Percentiles rank a stretch among this genome's conserved stretches.
Conservation (phyloP, 768 basidiomycete genomes). For the Collybia sp. region DNA sequence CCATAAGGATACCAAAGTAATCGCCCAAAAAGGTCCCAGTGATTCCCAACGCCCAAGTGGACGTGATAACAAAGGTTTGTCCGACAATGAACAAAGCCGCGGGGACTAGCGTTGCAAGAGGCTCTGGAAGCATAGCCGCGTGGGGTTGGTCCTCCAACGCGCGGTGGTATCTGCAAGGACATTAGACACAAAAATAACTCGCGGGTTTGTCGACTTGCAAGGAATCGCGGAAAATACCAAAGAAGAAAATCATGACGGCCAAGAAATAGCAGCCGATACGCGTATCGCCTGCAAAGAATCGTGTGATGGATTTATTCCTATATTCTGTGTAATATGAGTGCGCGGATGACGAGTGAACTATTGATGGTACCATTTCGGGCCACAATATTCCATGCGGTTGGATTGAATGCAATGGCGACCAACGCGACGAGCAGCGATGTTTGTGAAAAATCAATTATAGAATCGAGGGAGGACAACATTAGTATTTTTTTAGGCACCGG, state of each 20-base stretch:
- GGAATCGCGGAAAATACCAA: conserved; percentile 81
- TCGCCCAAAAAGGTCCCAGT: conserved; percentile 91
- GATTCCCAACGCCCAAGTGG: conserved; percentile 87
- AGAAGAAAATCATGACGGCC: conserved; percentile 76
- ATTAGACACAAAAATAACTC: background rate
- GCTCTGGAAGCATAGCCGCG: conserved; percentile 58
- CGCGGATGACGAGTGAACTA: background rate
- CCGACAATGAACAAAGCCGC: conserved; percentile 61
- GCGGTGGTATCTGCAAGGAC: conserved; percentile 54
- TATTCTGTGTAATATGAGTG: conserved; percentile 36
- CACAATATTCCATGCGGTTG: conserved; percentile 93
- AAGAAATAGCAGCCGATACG: conserved; percentile 83
- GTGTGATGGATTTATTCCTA: conserved; percentile 84
- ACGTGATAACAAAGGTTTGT: conserved; percentile 81
- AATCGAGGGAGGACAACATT: conserved; percentile 5
- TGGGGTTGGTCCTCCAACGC: conserved; percentile 79
- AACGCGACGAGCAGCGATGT: conserved; percentile 62
- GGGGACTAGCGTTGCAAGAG: conserved; percentile 57
- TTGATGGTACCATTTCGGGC: conserved; percentile 75
- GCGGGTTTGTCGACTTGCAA: conserved; percentile 48
- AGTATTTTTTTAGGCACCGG: background rate
- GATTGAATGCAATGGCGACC: conserved; percentile 83
- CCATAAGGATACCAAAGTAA: conserved; percentile 86
- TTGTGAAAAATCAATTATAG: conserved; percentile 58
- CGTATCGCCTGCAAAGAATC: conserved; percentile 71